These are phyloP conservation scores for Brasenia schreberi DNA, from an alignment of 164 flowering plant species.

Conservation along the genomic window DNA sequence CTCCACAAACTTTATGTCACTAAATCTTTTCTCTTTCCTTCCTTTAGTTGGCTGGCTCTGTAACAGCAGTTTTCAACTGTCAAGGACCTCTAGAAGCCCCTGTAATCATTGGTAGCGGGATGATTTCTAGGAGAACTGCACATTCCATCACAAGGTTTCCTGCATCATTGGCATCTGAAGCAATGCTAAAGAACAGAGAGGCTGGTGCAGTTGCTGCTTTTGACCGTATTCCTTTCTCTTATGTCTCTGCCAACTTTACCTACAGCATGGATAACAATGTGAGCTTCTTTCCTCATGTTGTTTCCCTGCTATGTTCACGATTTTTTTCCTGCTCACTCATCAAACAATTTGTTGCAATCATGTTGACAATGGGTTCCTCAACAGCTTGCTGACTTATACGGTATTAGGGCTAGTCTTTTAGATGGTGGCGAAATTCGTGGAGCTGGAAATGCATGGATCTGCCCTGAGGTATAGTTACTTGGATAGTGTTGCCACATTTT, in stretches of 20 bases:
- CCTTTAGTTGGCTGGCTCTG: slow-evolving; percentile 83
- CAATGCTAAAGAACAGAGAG: slow-evolving; percentile 61
- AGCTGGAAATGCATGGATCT: slow-evolving; percentile 98
- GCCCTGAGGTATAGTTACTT: slow-evolving; percentile 69
- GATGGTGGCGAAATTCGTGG: slow-evolving; percentile 99
- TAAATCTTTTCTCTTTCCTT: slow-evolving; percentile 7
- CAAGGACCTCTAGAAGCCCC: slow-evolving; percentile 98
- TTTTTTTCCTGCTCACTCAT: not conserved
- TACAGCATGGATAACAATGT: slow-evolving; percentile 89
- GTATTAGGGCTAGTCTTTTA: slow-evolving; percentile 89
- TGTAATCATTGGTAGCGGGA: slow-evolving; percentile 85
- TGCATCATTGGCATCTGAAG: slow-evolving; percentile 61
- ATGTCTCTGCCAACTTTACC: slow-evolving; percentile 86
- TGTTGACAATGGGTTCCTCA: slow-evolving; percentile 2
- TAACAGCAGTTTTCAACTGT: slow-evolving; percentile 90
- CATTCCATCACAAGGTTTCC: slow-evolving; percentile 30
- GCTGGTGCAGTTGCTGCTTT: slow-evolving; percentile 98
- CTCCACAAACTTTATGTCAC: not conserved
- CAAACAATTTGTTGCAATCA: not conserved
- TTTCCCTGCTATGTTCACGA: not conserved
- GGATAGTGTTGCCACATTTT: not conserved
- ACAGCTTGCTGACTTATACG: slow-evolving; percentile 94
- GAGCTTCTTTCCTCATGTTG: slow-evolving; percentile 17
- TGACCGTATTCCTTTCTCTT: slow-evolving; percentile 84
- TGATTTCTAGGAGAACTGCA: slow-evolving; percentile 64